Evolutionary conservation across 768 basidiomycete species (phyloP).

Genomic region (Termitomyces sp.): DNA sequence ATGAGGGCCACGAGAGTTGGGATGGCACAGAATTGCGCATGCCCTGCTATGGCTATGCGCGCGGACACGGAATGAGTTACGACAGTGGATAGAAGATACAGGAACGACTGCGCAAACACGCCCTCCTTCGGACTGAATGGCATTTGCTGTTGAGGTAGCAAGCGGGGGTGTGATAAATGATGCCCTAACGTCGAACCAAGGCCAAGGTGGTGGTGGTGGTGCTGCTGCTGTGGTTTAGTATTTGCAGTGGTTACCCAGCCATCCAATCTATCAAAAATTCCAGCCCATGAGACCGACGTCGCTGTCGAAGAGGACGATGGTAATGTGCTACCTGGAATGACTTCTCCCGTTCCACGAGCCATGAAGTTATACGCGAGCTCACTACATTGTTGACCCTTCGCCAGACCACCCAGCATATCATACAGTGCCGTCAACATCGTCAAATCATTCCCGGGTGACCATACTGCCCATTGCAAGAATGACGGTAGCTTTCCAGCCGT

Average conservation of each 20-base stretch:
- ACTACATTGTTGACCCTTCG: conserved; percentile 80
- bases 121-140: conserved; percentile 66
- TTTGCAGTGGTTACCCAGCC: conserved; percentile 60
- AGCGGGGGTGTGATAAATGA: conserved; percentile 30
- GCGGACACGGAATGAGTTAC: conserved; percentile 72
- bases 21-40: conserved; percentile 76
- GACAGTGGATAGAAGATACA: conserved; percentile 72
- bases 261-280: conserved; percentile 70
- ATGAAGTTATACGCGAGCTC: conserved; percentile 88
- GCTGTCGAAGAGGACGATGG: conserved; percentile 44
- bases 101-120: conserved; percentile 72
- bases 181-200: conserved; percentile 20
- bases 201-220: conserved; percentile 19
- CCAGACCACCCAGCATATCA: conserved; percentile 83
- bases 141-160: conserved; percentile 38
- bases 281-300: conserved; percentile 69
- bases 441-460: conserved; percentile 70
- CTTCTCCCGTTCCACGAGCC: conserved; percentile 67
- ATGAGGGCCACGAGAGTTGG: conserved; percentile 75
- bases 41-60: conserved; percentile 69
- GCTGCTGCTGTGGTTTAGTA: conserved; percentile 37
- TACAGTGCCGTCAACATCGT: conserved; percentile 77
- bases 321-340: conserved; percentile 53
- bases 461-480: conserved; percentile 88
- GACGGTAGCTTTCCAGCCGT: conserved; percentile 57